Evolutionary conservation across 1,139 yeast genomes (phyloP), one percentile per base, ranked within the genome.

Genomic region (Lodderomyces beijingensis): DNA sequence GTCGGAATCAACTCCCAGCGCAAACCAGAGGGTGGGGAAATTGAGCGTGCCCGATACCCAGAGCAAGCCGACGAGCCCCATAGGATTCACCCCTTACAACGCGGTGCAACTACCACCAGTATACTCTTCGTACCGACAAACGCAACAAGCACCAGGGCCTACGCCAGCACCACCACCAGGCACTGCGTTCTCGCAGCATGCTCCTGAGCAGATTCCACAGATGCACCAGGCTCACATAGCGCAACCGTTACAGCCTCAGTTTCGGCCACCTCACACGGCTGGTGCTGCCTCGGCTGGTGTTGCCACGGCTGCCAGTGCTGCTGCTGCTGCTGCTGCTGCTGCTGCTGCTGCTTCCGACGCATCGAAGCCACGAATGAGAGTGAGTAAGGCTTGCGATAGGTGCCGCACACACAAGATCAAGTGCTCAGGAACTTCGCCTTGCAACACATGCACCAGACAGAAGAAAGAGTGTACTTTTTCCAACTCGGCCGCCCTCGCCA

Each of bases 381-480:
- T 77, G 3, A 63, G 66, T 30, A 70, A 67, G 40, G 85, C 85
- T 2, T 78, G 85, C 46, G 78, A 71, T 38, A 58, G 79, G 17
- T 78, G 85, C 52, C 61, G 81, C 41, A 57, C 62, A 21, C 79
- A 76, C 38, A 78, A 78, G 51, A 75, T 75, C 40, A 78, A 78
- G 47, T 78, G 85, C 48, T 70, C 77, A 30, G 84, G 84, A 3
- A 58, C 65, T 15, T 51, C 50, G 31, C 84, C 85, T 2, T 78
- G 85, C 43, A 45, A 49, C 7, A 62, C 74, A 6, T 78, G 85
- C 49, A 42, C 51, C 8, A 65, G 62, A 49, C 70, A 65, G 38
- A 58, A 55, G 25, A 57, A 58, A 30, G 65, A 59, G 16, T 77
- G 83, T 46, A 47, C 53, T 9, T 58, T 22, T 19, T 32, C 38